Percentiles rank a stretch among this genome's conserved stretches.
Evolutionary conservation across 495 filamentous ascomycete genomes (phyloP).

Genomic region (Tuber aestivum): DNA sequence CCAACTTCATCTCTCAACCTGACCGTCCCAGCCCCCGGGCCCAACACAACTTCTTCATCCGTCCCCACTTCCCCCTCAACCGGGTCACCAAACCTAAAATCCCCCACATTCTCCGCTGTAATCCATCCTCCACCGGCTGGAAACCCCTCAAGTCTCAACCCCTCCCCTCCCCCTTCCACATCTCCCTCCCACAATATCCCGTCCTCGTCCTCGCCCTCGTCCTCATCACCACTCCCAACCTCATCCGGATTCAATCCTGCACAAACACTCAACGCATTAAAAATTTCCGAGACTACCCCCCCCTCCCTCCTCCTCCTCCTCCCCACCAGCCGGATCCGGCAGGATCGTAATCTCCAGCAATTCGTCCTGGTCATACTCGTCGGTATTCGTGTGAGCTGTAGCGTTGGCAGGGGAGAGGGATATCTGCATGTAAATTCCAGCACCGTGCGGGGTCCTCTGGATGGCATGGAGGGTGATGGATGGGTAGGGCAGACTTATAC

Average conservation of each 20-base stretch:
- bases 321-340: constrained; percentile 45
- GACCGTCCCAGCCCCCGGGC: constrained; percentile 53
- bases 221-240: constrained; percentile 50
- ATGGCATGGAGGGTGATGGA: constrained; percentile 83
- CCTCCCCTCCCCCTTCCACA: constrained; percentile 48
- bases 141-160: constrained; percentile 54
- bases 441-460: constrained; percentile 52
- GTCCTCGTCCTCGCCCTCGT: constrained; percentile 51
- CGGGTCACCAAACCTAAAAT: constrained; percentile 61
- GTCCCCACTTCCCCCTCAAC: constrained; percentile 50
- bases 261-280: constrained; percentile 74
- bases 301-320: constrained; percentile 40
- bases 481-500: constrained; percentile 79
- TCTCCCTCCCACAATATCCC: constrained; percentile 56
- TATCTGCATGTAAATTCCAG: constrained; percentile 72
- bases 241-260: constrained; percentile 82
- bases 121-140: constrained; percentile 92
- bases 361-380: constrained; percentile 63
- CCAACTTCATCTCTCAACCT: not conserved
- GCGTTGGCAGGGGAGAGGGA: constrained; percentile 52
- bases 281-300: constrained; percentile 56
- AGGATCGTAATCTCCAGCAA: constrained; percentile 70
- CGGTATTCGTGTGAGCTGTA: constrained; percentile 42
- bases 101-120: constrained; percentile 85
- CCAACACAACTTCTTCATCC: constrained; percentile 44